phyloP scores from a whole-genome alignment of 116 monocot genomes.

The Zostera marina region DNA sequence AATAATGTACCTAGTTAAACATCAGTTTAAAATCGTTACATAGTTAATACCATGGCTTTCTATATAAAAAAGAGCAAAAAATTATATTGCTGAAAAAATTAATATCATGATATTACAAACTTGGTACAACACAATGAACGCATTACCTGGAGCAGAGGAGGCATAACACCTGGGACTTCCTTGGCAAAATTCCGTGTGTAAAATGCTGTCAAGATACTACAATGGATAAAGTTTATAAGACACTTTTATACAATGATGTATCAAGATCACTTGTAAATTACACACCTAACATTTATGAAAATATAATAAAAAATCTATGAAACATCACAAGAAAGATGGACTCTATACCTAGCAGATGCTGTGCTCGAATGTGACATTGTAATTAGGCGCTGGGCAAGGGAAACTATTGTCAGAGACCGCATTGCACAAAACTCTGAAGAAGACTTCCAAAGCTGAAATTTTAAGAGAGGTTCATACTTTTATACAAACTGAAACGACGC shows the following conservation, averaged over 20 bases:
- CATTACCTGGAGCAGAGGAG: slow-evolving; percentile 87
- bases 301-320: no score
- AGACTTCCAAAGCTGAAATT: slow-evolving; percentile 86
- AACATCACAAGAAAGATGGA: not conserved
- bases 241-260: not conserved
- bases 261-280: not conserved
- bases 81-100: no score
- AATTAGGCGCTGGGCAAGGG: slow-evolving; percentile 83
- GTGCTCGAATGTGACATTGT: slow-evolving; percentile 57
- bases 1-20: no score
- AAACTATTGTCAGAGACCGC: slow-evolving; percentile 84
- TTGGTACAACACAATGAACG: slow-evolving; percentile 7
- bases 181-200: slow-evolving; percentile 91
- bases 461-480: slow-evolving; percentile 1
- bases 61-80: no score
- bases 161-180: slow-evolving; percentile 67
- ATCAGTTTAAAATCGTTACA: no score
- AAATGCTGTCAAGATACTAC: slow-evolving; percentile 89
- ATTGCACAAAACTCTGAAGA: slow-evolving; percentile 91
- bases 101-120: not conserved
- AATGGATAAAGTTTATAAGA: not conserved
- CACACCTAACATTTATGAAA: not conserved
- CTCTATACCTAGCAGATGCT: slow-evolving; percentile 55
- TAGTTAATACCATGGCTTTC: no score
- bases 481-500: slow-evolving; percentile 1